Conservation (phyloP, 176 grass and related monocot species). For the Urochloa ruziziensis region DNA sequence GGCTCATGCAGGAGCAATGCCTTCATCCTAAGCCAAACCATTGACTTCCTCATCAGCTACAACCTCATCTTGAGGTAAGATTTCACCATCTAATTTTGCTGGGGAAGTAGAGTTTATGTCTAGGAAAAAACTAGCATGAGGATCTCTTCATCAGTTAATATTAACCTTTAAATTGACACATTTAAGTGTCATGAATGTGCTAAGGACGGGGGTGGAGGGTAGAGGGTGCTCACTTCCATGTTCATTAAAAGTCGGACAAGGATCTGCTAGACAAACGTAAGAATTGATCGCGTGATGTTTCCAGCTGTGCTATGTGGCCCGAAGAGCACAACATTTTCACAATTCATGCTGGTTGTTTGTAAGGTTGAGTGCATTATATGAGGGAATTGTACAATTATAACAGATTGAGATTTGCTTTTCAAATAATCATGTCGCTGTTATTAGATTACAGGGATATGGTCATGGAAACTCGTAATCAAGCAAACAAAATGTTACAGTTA, state of each 20-base stretch:
- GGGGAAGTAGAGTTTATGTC: no score
- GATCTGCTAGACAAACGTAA: constrained; percentile 50
- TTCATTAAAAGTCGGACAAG: constrained; percentile 41
- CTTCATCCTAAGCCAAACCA: no score
- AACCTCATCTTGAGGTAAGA: no score
- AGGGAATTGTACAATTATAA: neutral
- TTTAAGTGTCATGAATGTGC: constrained; percentile 63
- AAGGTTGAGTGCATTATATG: neutral
- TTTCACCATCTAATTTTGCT: no score
- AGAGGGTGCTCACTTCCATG: constrained; percentile 50
- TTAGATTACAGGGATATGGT: neutral
- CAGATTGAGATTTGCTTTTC: neutral
- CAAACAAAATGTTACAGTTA: no score
- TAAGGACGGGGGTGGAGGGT: constrained; percentile 62
- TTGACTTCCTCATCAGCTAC: no score
- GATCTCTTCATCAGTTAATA: no score
- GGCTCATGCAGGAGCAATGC: no score
- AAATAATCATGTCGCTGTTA: neutral
- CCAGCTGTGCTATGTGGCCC: constrained; percentile 36
- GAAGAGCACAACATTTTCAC: neutral
- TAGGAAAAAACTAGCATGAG: no score
- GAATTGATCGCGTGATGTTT: constrained; percentile 25
- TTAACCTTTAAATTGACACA: no score
- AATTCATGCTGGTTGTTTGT: neutral
- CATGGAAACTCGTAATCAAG: neutral